These are phyloP conservation scores for Biscogniauxia sp. DNA, from an alignment of 2,329 filamentous ascomycete species.

Conservation along the genomic window DNA sequence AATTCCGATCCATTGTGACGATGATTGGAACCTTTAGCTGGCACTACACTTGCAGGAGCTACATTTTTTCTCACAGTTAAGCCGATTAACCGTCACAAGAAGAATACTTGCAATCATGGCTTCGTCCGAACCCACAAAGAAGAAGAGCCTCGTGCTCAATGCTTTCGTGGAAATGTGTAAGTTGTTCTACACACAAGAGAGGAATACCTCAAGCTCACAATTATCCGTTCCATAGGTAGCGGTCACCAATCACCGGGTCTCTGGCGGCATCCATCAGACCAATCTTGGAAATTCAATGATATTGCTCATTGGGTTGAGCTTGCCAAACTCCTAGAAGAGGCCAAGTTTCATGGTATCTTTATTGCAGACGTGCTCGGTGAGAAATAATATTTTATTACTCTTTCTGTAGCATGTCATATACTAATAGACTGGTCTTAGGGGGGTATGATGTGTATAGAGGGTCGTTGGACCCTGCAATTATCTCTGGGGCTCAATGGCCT, in stretches of 20 bases:
- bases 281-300: conserved; percentile 56
- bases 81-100: not conserved
- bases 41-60: not conserved
- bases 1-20: not conserved
- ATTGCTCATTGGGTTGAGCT: conserved; percentile 63
- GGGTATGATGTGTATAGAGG: conserved; percentile 70
- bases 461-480: conserved; percentile 55
- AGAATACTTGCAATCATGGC: not conserved
- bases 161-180: conserved; percentile 49
- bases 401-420: conserved; percentile 6
- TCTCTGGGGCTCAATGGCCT: conserved; percentile 67
- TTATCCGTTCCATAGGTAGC: conserved; percentile 27
- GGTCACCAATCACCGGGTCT: conserved; percentile 45
- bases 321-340: conserved; percentile 60
- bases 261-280: conserved; percentile 55
- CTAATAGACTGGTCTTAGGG: conserved; percentile 33
- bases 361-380: conserved; percentile 60
- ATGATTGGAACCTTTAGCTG: not conserved
- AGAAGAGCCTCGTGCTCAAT: conserved; percentile 48
- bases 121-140: conserved; percentile 20
- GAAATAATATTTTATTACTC: not conserved
- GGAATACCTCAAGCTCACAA: not conserved
- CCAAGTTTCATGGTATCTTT: conserved; percentile 63
- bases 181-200: conserved; percentile 1
- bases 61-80: not conserved